phyloP scores from a whole-genome alignment of 2,329 filamentous ascomycete species.

The Orbilia javanica region DNA sequence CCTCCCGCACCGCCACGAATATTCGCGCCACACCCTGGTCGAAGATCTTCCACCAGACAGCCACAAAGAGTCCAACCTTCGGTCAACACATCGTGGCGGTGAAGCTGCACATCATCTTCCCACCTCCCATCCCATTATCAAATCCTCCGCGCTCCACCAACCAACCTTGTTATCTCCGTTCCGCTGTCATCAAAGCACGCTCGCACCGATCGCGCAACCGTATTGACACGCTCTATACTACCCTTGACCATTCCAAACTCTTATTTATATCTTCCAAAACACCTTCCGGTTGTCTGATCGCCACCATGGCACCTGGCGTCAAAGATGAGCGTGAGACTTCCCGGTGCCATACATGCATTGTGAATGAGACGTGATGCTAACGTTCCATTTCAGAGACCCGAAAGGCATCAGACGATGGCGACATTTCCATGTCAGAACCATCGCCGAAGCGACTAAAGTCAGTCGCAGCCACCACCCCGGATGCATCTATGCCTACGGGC shows the following conservation, averaged over 20 bases:
- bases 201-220: not conserved
- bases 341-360: not conserved
- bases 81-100: conserved; percentile 21
- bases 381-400: conserved; percentile 29
- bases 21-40: not conserved
- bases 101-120: not conserved
- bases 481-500: conserved; percentile 30
- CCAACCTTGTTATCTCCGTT: not conserved
- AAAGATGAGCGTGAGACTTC: conserved; percentile 52
- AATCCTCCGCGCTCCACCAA: conserved; percentile 15
- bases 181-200: not conserved
- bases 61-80: not conserved
- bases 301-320: conserved; percentile 46
- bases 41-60: not conserved
- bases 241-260: not conserved
- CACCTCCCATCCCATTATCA: conserved; percentile 6
- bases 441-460: conserved; percentile 56
- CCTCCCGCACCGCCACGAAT: not conserved
- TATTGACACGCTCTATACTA: not conserved
- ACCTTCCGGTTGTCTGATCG: not conserved
- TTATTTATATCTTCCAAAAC: not conserved
- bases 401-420: conserved; percentile 51
- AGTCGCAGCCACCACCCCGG: conserved; percentile 45
- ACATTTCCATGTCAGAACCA: conserved; percentile 56
- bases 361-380: conserved; percentile 1